Percentiles rank a stretch among this genome's conserved stretches.
phyloP scores from a whole-genome alignment of 2,329 filamentous ascomycete genomes.

The Dothidotthia symphoricarpi region DNA sequence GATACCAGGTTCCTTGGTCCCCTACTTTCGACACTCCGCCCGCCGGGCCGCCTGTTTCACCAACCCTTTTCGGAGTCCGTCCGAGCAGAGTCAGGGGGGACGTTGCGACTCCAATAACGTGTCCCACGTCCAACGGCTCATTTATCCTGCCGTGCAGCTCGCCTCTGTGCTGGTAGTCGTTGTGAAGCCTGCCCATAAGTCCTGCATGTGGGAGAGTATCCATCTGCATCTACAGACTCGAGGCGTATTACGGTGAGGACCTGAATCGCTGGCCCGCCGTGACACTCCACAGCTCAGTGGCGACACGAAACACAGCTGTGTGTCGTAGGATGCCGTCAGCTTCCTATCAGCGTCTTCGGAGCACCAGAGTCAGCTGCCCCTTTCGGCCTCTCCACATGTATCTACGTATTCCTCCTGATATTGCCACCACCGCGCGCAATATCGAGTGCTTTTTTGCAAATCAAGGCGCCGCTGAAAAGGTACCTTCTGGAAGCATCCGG shows the following conservation, averaged over 20 bases:
- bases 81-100: constrained; percentile 18
- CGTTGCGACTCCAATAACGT: constrained; percentile 13
- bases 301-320: constrained; percentile 29
- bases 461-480: constrained; percentile 11
- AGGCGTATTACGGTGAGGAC: constrained; percentile 2
- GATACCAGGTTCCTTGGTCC: constrained; percentile 13
- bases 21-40: constrained; percentile 23
- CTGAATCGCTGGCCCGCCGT: constrained; percentile 22
- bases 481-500: constrained; percentile 32
- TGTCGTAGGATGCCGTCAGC: constrained; percentile 33
- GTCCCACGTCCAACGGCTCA: constrained; percentile 8
- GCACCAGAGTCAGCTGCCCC: constrained; percentile 12
- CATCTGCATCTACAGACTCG: too few species aligned
- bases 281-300: constrained; percentile 26
- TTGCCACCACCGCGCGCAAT: constrained; percentile 20
- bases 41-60: constrained; percentile 30
- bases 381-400: constrained; percentile 10
- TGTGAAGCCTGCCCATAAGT: background rate
- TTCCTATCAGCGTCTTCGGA: constrained; percentile 20
- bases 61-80: constrained; percentile 16
- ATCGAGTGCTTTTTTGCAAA: constrained; percentile 12
- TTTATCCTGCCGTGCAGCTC: background rate
- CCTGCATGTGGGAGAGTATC: background rate
- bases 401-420: constrained; percentile 14
- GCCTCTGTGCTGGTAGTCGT: background rate